These are phyloP conservation scores for Acanthamoeba healyi DNA, from an alignment of 208 protist species.

Conservation along the genomic window DNA sequence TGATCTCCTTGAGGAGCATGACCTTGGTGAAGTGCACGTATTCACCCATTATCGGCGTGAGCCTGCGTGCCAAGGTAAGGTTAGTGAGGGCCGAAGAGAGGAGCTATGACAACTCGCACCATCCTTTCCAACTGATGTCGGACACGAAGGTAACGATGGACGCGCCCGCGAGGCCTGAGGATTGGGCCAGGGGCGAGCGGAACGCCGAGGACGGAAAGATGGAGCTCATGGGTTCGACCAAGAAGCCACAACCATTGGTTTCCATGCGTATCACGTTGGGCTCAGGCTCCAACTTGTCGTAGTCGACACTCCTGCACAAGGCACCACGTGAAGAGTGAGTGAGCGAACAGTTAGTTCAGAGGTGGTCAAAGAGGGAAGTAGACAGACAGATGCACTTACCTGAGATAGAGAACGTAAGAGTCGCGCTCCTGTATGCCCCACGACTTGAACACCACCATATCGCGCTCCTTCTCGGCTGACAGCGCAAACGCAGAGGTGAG, in stretches of 20 bases:
- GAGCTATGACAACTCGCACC: too few species aligned
- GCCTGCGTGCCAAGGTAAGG: neutral
- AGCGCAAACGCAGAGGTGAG: neutral
- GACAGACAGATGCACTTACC: neutral
- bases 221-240: conserved; percentile 61
- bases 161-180: neutral
- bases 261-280: conserved; percentile 54
- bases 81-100: neutral
- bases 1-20: conserved; percentile 26
- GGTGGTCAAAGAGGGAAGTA: neutral
- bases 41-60: conserved; percentile 60
- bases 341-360: neutral
- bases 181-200: neutral
- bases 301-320: neutral
- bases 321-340: neutral
- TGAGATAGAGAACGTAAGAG: conserved; percentile 8
- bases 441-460: conserved; percentile 54
- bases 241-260: conserved; percentile 60
- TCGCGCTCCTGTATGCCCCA: conserved; percentile 19
- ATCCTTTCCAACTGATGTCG: conserved; percentile 58
- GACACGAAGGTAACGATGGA: conserved; percentile 71
- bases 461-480: neutral
- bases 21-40: conserved; percentile 59
- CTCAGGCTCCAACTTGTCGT: neutral
- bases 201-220: neutral